Percentiles rank a stretch among this genome's conserved stretches.
These are phyloP conservation scores for Colletotrichum noveboracense DNA, from an alignment of 2,329 filamentous ascomycete genomes.

Conservation along the genomic window DNA sequence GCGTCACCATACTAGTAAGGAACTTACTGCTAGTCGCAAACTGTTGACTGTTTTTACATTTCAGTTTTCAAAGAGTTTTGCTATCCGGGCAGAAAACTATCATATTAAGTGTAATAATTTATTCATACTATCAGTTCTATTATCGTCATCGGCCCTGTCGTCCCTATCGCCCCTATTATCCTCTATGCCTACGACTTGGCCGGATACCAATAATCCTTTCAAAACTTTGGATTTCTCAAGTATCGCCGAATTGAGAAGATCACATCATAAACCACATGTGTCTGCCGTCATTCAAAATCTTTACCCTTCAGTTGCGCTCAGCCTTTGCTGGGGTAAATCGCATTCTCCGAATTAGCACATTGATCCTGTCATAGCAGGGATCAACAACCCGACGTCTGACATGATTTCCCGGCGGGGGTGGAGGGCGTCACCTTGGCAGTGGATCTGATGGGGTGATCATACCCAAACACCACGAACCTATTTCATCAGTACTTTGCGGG, in stretches of 20 bases:
- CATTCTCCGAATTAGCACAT: accelerated
- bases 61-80: too few relatives aligned
- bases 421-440: background rate
- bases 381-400: accelerated
- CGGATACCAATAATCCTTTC: background rate
- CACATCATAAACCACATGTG: background rate
- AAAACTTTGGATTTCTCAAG: background rate
- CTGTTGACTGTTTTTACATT: accelerated
- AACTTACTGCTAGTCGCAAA: background rate
- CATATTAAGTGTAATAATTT: too few relatives aligned
- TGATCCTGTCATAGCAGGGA: background rate
- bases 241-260: background rate
- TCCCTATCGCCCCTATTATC: too few relatives aligned
- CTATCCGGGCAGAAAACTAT: accelerated
- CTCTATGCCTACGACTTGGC: too few relatives aligned
- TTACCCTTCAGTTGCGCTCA: background rate
- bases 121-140: too few relatives aligned
- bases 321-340: background rate
- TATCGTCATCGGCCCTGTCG: too few relatives aligned
- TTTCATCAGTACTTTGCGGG: background rate
- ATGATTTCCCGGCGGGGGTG: background rate
- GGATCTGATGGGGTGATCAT: background rate
- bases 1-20: background rate
- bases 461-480: background rate
- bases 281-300: background rate